phyloP scores from a whole-genome alignment of 257 asterid genomes.

The Mitragyna speciosa region DNA sequence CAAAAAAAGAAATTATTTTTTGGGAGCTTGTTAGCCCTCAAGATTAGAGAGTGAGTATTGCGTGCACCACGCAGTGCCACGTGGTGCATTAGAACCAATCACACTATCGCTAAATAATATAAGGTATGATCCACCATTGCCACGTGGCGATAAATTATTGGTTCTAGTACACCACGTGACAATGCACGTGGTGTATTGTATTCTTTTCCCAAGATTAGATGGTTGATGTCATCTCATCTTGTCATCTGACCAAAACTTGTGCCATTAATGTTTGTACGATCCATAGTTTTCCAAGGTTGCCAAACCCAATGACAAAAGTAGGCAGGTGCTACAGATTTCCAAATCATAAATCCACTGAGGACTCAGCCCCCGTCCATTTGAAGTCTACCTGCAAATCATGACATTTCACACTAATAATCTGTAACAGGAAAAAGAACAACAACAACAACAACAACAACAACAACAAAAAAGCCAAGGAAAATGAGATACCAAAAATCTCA shows the following conservation, averaged over 20 bases:
- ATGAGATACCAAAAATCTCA: conserved; percentile 4
- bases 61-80: too few relatives aligned
- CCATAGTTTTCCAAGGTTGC: conserved; percentile 29
- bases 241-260: neutral
- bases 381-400: conserved; percentile 65
- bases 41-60: too few relatives aligned
- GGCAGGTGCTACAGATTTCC: conserved; percentile 41
- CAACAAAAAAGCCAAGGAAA: conserved; percentile 1
- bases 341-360: conserved; percentile 57
- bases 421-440: conserved; percentile 19
- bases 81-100: too few relatives aligned
- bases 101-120: too few relatives aligned
- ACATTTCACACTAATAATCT: conserved; percentile 24
- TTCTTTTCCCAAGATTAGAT: too few relatives aligned
- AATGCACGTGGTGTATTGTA: too few relatives aligned
- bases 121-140: too few relatives aligned
- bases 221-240: conserved; percentile 1
- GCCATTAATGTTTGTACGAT: too few relatives aligned
- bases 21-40: neutral
- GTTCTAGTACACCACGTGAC: too few relatives aligned
- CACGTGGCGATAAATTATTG: too few relatives aligned
- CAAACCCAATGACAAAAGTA: conserved; percentile 45
- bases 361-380: conserved; percentile 22
- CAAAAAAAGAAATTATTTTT: neutral
- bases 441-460: too few relatives aligned